A percentile compares a stretch with the other conserved stretches of the same genome.
phyloP scores from a whole-genome alignment of 257 asterid species.

The Jacaranda mimosifolia region DNA sequence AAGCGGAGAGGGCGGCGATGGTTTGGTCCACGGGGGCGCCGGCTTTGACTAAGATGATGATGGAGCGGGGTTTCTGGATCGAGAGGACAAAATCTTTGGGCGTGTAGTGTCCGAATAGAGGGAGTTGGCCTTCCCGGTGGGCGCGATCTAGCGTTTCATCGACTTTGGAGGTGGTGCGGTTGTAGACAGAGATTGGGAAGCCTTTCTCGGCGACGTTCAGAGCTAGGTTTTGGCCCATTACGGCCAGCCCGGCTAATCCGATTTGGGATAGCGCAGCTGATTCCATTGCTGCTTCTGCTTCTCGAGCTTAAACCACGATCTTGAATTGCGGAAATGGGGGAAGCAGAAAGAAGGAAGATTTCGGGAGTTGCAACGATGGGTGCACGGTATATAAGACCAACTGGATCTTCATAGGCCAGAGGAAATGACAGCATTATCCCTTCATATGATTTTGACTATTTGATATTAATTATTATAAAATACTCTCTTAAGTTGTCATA shows the following conservation, averaged over 20 bases:
- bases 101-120: slow-evolving; percentile 70
- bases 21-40: slow-evolving; percentile 95
- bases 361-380: slow-evolving; percentile 3
- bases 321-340: slow-evolving; percentile 7
- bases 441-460: background rate
- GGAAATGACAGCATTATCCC: slow-evolving; percentile 34
- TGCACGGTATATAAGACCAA: slow-evolving; percentile 9
- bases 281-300: slow-evolving; percentile 43
- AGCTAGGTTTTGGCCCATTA: slow-evolving; percentile 93
- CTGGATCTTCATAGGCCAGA: background rate
- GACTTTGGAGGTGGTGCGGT: slow-evolving; percentile 79
- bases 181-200: slow-evolving; percentile 87
- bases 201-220: slow-evolving; percentile 93
- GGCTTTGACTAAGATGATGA: slow-evolving; percentile 89
- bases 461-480: background rate
- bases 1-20: slow-evolving; percentile 74
- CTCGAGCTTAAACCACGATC: background rate
- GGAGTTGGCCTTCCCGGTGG: slow-evolving; percentile 71
- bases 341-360: slow-evolving; percentile 21
- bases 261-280: slow-evolving; percentile 68
- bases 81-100: slow-evolving; percentile 83
- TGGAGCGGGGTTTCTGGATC: slow-evolving; percentile 72
- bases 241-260: slow-evolving; percentile 87
- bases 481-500: no score
- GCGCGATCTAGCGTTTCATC: slow-evolving; percentile 91